Evolutionary conservation across 2,329 filamentous ascomycete genomes (phyloP).

Genomic region (Lachnellula hyalina): DNA sequence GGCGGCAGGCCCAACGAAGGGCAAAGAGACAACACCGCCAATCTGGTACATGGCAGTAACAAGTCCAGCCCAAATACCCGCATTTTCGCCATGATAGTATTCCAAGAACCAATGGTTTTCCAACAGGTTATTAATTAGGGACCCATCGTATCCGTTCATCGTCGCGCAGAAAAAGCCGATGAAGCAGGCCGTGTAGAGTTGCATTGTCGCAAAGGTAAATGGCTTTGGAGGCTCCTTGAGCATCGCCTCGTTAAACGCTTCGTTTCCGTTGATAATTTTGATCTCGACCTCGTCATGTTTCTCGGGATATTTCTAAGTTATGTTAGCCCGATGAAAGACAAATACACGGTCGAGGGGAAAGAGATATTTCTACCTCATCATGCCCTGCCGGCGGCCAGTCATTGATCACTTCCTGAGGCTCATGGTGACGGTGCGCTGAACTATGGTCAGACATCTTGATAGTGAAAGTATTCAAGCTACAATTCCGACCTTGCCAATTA

Average conservation of each 20-base stretch:
- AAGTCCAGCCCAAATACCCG: slow-evolving; percentile 44
- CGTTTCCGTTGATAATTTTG: slow-evolving; percentile 45
- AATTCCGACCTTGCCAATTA: not conserved
- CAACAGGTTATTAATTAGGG: slow-evolving; percentile 44
- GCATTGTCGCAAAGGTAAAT: slow-evolving; percentile 35
- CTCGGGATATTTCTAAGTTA: slow-evolving; percentile 23
- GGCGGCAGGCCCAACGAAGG: slow-evolving; percentile 42
- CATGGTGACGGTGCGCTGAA: not conserved
- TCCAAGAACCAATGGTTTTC: slow-evolving; percentile 38
- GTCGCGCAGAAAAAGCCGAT: slow-evolving; percentile 45
- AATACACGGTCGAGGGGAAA: not conserved
- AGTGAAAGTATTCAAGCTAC: not conserved
- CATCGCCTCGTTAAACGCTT: slow-evolving; percentile 50
- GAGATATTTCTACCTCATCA: slow-evolving; percentile 10
- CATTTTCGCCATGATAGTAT: slow-evolving; percentile 37
- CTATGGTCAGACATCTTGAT: not conserved
- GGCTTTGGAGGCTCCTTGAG: slow-evolving; percentile 45
- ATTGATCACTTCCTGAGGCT: not conserved
- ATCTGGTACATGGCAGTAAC: slow-evolving; percentile 49
- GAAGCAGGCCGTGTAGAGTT: slow-evolving; percentile 42
- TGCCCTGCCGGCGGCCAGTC: not conserved
- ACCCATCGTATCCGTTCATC: slow-evolving; percentile 50
- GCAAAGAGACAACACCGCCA: slow-evolving; percentile 42
- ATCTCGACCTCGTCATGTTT: slow-evolving; percentile 25
- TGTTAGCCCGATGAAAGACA: not conserved